Base-by-base conservation (phyloP, 495 filamentous ascomycete species). In the Immersiella caudata region DNA sequence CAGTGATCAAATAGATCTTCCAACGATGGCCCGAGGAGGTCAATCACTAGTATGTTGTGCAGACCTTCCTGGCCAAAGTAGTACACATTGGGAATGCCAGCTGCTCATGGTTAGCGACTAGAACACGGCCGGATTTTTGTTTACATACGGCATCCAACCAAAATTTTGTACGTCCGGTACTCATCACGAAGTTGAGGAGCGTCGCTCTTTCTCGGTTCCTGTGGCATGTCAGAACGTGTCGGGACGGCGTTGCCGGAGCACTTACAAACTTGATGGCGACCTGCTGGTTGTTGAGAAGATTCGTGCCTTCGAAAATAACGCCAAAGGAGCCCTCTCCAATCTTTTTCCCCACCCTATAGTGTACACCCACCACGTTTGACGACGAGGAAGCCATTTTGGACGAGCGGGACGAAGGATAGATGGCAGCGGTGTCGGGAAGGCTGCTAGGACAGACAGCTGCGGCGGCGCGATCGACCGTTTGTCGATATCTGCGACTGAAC, bases 241-340 rank as follows among this genome's bases (percentile, higher is more conserved):
- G 14, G 35, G 16, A 57, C 36, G n/a, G 36, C 50, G 54, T 68
- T 36, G 49, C 18, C 49, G 18, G 16, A 55, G 33, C 11, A 90
- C 93, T 74, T 82, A 97, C 94, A 82, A 99, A 99, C 84, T 99
- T 99, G 83, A 99, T 99, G 69, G 95, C 95, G 65, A 99, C 95
- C 80, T 97, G 95, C 79, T 98, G 95, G 80, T 95, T 97, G 85
- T 99, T 99, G 79, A 99, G 85, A 66, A 99, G 85, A 80, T 99
- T 99, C 71, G 93, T 97, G 55, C 95, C 95, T 80, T 99, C 95
- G 69, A 99, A 99, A 70, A 99, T 97, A 65, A 99, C 95, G 81
- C 95, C 95, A 73, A 99, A 99, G 14, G 93, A 97, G 24, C 95
- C 95, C 85, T 99, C 95, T 70, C 95, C 95, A 66, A 99, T 99